Evolutionary conservation across 2,329 filamentous ascomycete species (phyloP), one percentile per base, ranked within the genome.

Genomic region (Metarhizium anisopliae): DNA sequence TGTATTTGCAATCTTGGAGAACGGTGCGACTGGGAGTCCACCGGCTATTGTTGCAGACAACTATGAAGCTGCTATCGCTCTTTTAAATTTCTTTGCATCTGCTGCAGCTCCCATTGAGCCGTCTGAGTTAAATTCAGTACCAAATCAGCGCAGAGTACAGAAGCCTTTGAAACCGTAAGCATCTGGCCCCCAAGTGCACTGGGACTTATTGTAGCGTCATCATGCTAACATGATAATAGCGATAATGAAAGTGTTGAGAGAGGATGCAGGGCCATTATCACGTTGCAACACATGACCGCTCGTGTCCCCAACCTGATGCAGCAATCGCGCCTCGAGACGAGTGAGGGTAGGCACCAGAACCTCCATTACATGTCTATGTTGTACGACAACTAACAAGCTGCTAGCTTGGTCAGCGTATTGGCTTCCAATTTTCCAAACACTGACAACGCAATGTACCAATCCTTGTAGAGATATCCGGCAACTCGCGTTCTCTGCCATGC

Each of bases 361-460:
- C 25, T 10, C 11, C 6, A 11, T 29, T 30, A 49, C 25, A 14
- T 16, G 20, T 49, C 6, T 49, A 49, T 20, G 8, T 14, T 14
- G 32, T 18, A 13, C 25, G 13, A 20, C 20, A 13, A 40, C 56
- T 60, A 29, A 60, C 52, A n/a, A 20, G 25, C 8, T 13, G 2
- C 11, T 60, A 89, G 94, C 94, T 14, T 99, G 94, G 94, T 91
- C 90, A 52, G 90, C 94, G 8, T 99, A 99, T 70, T 99, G 94
- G 94, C 86, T 92, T 14, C 94, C 93, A 2, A 91, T 99, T 30
- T 94, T 99, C 71, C 84, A 90, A 62, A 89, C 90, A 6, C 75
- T 99, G 18, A 94, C 89, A 3, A 84, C 84, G 4, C 94, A 99
- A 72, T 96, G 92, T 71, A 89, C 90, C 54, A 99, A 97, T 67